Conservation (phyloP, 2,329 filamentous ascomycete species). For the Verticillium alfalfae region DNA sequence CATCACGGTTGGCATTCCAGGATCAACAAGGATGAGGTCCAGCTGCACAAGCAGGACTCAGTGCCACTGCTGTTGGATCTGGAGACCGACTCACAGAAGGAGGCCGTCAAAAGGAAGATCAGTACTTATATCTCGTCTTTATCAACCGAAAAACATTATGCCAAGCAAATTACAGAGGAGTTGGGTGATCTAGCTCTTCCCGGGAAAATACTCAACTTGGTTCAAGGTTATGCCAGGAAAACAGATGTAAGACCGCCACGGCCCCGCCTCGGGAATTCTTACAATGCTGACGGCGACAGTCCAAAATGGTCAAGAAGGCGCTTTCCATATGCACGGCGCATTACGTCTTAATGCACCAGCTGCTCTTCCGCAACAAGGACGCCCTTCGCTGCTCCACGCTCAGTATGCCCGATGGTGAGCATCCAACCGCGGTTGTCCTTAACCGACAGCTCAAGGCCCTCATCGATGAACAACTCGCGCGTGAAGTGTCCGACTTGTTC, state of each 20-base stretch:
- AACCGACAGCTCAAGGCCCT: slow-evolving; percentile 52
- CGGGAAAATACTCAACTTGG: slow-evolving; percentile 37
- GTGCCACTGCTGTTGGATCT: slow-evolving; percentile 47
- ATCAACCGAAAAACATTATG: slow-evolving; percentile 39
- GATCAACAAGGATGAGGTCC: slow-evolving; percentile 26
- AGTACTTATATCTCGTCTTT: slow-evolving; percentile 46
- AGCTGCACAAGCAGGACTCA: slow-evolving; percentile 34
- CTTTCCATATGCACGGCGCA: slow-evolving; percentile 52
- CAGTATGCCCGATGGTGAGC: slow-evolving; percentile 27
- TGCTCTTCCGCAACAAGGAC: neutral
- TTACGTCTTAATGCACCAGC: slow-evolving; percentile 49
- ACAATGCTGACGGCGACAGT: slow-evolving; percentile 18
- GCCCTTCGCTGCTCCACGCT: neutral
- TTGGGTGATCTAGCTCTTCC: slow-evolving; percentile 40
- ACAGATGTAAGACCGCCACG: slow-evolving; percentile 29
- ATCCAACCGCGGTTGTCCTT: slow-evolving; percentile 48
- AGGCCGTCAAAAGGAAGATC: slow-evolving; percentile 37
- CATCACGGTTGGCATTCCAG: slow-evolving; percentile 46
- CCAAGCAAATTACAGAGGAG: slow-evolving; percentile 44
- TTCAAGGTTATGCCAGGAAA: slow-evolving; percentile 40
- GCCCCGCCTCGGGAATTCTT: neutral
- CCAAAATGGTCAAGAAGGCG: slow-evolving; percentile 45
- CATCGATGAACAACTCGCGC: slow-evolving; percentile 48
- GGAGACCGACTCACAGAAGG: slow-evolving; percentile 31
- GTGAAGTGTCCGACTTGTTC: slow-evolving; percentile 46